phyloP scores from a whole-genome alignment of 495 filamentous ascomycete genomes.

The Lasiosphaeria ovina region DNA sequence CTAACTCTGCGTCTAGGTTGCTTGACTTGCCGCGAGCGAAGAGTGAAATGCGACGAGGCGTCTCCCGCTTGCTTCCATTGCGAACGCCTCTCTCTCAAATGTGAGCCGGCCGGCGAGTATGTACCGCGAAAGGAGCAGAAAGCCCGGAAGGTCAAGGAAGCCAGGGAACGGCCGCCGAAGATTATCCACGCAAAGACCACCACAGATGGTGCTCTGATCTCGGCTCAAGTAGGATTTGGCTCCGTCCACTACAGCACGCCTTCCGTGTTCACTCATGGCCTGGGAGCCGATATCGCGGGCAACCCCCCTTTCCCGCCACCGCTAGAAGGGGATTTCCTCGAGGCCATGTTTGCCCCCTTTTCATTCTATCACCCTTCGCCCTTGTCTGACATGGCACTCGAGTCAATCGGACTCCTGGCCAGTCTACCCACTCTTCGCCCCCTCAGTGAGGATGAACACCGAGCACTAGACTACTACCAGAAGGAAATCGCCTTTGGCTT shows the following conservation, averaged over 20 bases:
- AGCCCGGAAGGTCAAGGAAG: not conserved
- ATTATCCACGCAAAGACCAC: not conserved
- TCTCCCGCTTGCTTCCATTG: constrained; percentile 13
- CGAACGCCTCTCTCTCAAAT: constrained; percentile 7
- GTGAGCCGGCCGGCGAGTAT: constrained; percentile 8
- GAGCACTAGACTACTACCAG: constrained; percentile 18
- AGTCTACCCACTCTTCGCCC: constrained; percentile 13
- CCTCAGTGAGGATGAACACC: constrained; percentile 11
- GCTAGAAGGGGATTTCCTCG: not conserved
- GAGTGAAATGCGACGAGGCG: constrained; percentile 20
- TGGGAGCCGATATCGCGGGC: not conserved
- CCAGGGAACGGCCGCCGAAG: constrained; percentile 4
- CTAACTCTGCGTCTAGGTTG: constrained; percentile 6
- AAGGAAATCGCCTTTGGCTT: constrained; percentile 17
- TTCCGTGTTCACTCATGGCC: not conserved
- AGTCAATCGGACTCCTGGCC: constrained; percentile 5
- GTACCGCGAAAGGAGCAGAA: not conserved
- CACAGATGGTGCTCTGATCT: not conserved
- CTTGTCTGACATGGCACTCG: constrained; percentile 11
- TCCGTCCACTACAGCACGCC: not conserved
- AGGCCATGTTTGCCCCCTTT: not conserved
- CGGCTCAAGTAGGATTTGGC: not conserved
- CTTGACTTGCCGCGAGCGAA: constrained; percentile 17
- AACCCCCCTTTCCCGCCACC: not conserved
- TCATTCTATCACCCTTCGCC: constrained; percentile 6